Base-by-base conservation (phyloP, 2,329 filamentous ascomycete genomes). In the Rhytidhysteron rufulum region DNA sequence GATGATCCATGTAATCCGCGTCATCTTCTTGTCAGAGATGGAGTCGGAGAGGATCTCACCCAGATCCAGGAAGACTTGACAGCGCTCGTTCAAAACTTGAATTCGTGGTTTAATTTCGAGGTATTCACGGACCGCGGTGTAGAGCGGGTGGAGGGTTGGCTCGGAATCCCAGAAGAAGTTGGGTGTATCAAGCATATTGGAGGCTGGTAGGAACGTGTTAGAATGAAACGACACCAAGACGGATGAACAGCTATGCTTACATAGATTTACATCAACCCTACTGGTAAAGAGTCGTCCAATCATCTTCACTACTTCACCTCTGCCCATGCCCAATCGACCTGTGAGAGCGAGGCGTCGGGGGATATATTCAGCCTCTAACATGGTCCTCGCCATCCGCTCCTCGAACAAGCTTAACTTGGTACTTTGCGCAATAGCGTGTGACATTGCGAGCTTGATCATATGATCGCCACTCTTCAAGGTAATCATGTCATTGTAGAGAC, bases 401-500 rank as follows among this genome's bases (percentile, higher is more conserved):
- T 98, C 93, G 56, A 98, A 98, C 63, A 93, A 88, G 60, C 86
- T 93, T 30, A 98, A 73, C 66, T 96, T 97, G 0, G 93, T 98
- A 65, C 90, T 96, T 67, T 98, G 93, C 1, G 89, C 89, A 53
- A 98, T 96, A 27, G 90, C 93, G 62, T 98, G 93, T 63, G 87
- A 94, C 72, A 98, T 98, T 24, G 91, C 89, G 13, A 98, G 76
- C 68, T 97, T 97, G 62, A 97, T 95, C 91, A 98, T 97, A 69
- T 98, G 93, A 68, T 98, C 93, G 29, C 88, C 84, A 44, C 88
- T 94, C 47, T 94, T 78, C 32, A 98, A 72, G 1, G 93, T 98
- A 55, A 98, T 97, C 93, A 98, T 98, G 66, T 98, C 93, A 68
- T 98, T 97, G 71, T 94, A 98, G 21, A 98, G 86, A 41, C 93